Evolutionary conservation across 257 asterid species (phyloP).

Genomic region (Scutellaria galericulata): DNA sequence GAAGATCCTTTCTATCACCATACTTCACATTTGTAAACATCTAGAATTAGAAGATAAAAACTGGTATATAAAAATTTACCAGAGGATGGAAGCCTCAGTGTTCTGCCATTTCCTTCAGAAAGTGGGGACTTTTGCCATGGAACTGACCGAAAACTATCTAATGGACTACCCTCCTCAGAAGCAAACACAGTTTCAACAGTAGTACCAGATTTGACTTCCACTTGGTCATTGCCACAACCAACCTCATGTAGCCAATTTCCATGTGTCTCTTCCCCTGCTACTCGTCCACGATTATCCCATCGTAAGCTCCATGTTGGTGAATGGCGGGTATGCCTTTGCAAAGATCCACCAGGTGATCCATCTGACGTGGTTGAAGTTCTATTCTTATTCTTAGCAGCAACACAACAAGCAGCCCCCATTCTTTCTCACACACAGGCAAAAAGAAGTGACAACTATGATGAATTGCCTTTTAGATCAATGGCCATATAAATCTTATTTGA

Average conservation of each 20-base stretch:
- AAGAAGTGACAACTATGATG: conserved; percentile 19
- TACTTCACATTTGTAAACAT: conserved; percentile 15
- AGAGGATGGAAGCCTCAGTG: conserved; percentile 56
- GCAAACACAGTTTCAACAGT: conserved; percentile 65
- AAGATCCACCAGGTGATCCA: conserved; percentile 62
- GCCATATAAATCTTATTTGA: conserved; percentile 2
- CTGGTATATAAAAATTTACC: conserved; percentile 53
- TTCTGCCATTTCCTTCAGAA: conserved; percentile 65
- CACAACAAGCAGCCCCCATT: conserved; percentile 99
- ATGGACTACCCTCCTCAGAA: conserved; percentile 82
- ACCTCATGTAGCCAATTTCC: conserved; percentile 64
- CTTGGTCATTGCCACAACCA: conserved; percentile 45
- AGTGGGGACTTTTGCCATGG: conserved; percentile 74
- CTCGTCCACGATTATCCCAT: conserved; percentile 93
- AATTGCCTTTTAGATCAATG: conserved; percentile 40
- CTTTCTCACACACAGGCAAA: conserved; percentile 44
- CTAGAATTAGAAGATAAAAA: conserved; percentile 20
- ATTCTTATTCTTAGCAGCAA: conserved; percentile 82
- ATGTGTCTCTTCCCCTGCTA: conserved; percentile 88
- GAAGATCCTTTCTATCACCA: conserved; percentile 22
- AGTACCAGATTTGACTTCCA: conserved; percentile 65
- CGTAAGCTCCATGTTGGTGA: conserved; percentile 98
- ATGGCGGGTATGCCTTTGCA: conserved; percentile 70
- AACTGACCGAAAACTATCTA: conserved; percentile 71
- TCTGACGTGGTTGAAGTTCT: conserved; percentile 51